phyloP scores from a whole-genome alignment of 768 basidiomycete species.

The Suillus alpinus region DNA sequence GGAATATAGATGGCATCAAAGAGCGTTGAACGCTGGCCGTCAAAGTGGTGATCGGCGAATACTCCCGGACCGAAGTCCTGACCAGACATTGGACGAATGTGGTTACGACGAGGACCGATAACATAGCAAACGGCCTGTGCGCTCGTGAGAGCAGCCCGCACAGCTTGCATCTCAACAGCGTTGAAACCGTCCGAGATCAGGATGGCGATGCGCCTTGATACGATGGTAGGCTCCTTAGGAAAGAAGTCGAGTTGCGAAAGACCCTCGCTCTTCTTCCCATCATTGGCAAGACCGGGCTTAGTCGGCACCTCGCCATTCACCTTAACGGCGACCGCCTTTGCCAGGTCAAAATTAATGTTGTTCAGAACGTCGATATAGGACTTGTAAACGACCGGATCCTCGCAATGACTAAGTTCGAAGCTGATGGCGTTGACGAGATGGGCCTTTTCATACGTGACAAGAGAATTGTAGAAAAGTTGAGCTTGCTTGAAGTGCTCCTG shows the following conservation, averaged over 20 bases:
- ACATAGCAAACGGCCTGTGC: constrained; percentile 59
- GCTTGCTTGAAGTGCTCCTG: constrained; percentile 74
- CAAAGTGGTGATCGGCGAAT: constrained; percentile 67
- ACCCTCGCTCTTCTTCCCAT: constrained; percentile 51
- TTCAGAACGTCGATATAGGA: constrained; percentile 66
- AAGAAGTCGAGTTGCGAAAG: constrained; percentile 59
- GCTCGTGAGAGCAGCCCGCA: constrained; percentile 52
- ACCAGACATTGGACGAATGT: constrained; percentile 34
- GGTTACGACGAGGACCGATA: constrained; percentile 66
- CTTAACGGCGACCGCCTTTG: constrained; percentile 60
- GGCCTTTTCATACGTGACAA: constrained; percentile 61
- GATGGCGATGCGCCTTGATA: constrained; percentile 72
- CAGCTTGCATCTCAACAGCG: constrained; percentile 50
- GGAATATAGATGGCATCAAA: constrained; percentile 84
- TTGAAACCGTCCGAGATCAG: constrained; percentile 77
- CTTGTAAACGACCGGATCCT: constrained; percentile 69
- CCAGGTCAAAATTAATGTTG: constrained; percentile 72
- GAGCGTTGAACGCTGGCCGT: constrained; percentile 76
- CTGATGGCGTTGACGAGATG: constrained; percentile 69
- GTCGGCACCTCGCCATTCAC: constrained; percentile 62
- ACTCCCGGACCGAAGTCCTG: constrained; percentile 30
- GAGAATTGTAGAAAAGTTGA: constrained; percentile 82
- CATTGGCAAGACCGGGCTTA: constrained; percentile 48
- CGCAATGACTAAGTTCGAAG: constrained; percentile 85
- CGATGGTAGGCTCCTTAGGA: constrained; percentile 57